Evolutionary conservation across 2,329 filamentous ascomycete genomes (phyloP).

Genomic region (Colletotrichum orbiculare): DNA sequence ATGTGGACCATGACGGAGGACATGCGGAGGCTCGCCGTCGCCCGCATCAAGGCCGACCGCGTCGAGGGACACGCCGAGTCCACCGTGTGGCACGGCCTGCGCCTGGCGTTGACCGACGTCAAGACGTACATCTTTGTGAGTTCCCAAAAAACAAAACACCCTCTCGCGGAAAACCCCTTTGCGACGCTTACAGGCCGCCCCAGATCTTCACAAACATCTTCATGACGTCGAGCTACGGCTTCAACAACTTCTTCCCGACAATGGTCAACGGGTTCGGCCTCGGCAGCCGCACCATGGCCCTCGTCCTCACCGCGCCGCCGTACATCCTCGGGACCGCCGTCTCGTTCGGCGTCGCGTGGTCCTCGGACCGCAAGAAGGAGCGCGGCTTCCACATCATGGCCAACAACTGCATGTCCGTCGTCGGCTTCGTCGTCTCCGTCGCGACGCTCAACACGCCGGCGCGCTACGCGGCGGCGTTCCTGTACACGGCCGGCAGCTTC

Average conservation of each 20-base stretch:
- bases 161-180: too few species aligned
- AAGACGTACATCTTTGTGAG: constrained; percentile 33
- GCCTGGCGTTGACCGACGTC: constrained; percentile 24
- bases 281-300: constrained; percentile 48
- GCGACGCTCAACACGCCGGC: constrained; percentile 45
- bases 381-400: constrained; percentile 53
- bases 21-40: constrained; percentile 41
- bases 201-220: constrained; percentile 44
- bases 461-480: constrained; percentile 47
- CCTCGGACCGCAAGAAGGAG: constrained; percentile 55
- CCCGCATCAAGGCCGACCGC: constrained; percentile 51
- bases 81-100: constrained; percentile 28
- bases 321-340: constrained; percentile 57
- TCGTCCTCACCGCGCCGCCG: constrained; percentile 59
- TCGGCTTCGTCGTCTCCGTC: constrained; percentile 51
- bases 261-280: constrained; percentile 48
- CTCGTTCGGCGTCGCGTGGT: constrained; percentile 54
- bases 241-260: constrained; percentile 46
- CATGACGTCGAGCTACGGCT: constrained; percentile 41
- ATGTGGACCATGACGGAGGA: constrained; percentile 52
- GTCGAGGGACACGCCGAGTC: constrained; percentile 28
- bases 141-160: too few species aligned
- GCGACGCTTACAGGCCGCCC: constrained; percentile 21
- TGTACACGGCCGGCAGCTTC: constrained; percentile 50
- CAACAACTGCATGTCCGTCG: constrained; percentile 50